Evolutionary conservation across 805 yeast species (phyloP), one percentile per base, ranked within the genome.

Genomic region (Metschnikowia borealis): DNA sequence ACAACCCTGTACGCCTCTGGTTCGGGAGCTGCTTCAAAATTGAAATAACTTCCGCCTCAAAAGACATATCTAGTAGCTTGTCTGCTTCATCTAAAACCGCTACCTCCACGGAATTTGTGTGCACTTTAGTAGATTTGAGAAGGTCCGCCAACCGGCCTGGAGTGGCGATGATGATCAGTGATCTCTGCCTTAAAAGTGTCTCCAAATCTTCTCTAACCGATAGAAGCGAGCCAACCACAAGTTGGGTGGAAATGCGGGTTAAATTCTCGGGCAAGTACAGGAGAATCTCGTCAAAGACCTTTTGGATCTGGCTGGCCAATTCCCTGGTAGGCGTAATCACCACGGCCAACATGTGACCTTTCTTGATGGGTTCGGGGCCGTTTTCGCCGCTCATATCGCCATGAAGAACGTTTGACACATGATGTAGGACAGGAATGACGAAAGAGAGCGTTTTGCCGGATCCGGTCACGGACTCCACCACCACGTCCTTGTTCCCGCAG

Each of bases 361-460:
- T 78, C 51, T 73, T 77, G 18, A 78, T 60, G 3, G 69, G 70
- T 17, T 68, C 71, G 6, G 54, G 54, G 10, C 41, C 52, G 17
- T 55, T 59, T 17, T 52, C 57, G 7, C 54, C 63, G 11, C 52
- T 62, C 14, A 46, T 37, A 2, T 37, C 35, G 41, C 59, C 56
- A 54, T 60, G 68, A 48, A 61, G 64, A 49, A 58, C 59, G 41
- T 62, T 62, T 2, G 74, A 68, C 6, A 90, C 67, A 57, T 83
- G 84, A 59, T 90, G 92, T 4, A 90, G 61, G 1, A 87, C 78
- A 0, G 99, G 99, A 2, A 94, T 76, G 4, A 84, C 81, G 70
- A 87, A 94, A 3, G 97, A 86, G n/a, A 91, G 66, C 0, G 99
- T 94, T 65, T 94, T 94, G n/a, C 99, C 99, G 0, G 97, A 90